Conservation (phyloP, 306 rosid genomes). For the Ormosia semicastrata region DNA sequence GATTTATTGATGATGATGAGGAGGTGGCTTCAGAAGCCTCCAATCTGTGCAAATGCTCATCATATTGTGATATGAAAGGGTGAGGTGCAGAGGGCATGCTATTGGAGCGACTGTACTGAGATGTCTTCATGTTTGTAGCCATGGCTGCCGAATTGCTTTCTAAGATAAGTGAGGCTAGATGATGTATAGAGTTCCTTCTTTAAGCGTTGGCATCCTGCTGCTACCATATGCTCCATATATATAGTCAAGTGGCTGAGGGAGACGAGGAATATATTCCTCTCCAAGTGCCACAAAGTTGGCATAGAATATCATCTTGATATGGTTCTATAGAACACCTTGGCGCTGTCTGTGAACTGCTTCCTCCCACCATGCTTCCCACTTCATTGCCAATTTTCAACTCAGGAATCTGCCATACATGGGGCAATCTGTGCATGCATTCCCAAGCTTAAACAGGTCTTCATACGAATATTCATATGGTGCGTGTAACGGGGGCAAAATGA, state of each 20-base stretch:
- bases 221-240: slow-evolving; percentile 17
- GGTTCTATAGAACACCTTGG: slow-evolving; percentile 12
- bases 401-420: slow-evolving; percentile 12
- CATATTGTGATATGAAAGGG: slow-evolving; percentile 8
- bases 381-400: slow-evolving; percentile 4
- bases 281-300: slow-evolving; percentile 25
- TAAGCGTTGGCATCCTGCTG: background rate
- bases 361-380: slow-evolving; percentile 25
- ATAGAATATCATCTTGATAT: slow-evolving; percentile 17
- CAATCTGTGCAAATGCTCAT: slow-evolving; percentile 23
- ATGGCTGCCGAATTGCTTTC: background rate
- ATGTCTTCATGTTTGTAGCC: slow-evolving; percentile 11
- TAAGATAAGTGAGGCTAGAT: background rate
- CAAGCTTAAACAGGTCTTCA: background rate
- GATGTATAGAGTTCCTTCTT: background rate
- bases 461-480: background rate
- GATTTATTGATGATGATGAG: slow-evolving; percentile 5
- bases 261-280: slow-evolving; percentile 35
- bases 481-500: background rate
- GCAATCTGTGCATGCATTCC: slow-evolving; percentile 1
- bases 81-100: slow-evolving; percentile 30
- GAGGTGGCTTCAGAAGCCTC: slow-evolving; percentile 22
- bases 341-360: slow-evolving; percentile 25
- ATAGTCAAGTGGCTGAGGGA: slow-evolving; percentile 1
- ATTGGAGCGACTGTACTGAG: slow-evolving; percentile 16